phyloP scores from a whole-genome alignment of 2,329 filamentous ascomycete genomes.

The Aspergillus quadricinctus region DNA sequence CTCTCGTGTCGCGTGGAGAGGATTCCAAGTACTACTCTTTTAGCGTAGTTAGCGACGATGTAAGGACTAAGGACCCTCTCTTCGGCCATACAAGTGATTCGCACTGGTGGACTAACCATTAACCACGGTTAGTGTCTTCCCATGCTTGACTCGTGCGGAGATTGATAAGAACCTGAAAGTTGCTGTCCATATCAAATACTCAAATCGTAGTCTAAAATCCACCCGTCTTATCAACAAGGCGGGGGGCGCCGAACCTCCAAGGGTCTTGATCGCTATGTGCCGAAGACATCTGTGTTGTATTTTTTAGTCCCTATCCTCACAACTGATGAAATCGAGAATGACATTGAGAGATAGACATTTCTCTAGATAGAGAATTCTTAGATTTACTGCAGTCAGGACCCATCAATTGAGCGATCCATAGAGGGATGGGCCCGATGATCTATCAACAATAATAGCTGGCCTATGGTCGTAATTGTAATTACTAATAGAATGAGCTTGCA shows the following conservation, averaged over 20 bases:
- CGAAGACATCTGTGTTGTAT: not conserved
- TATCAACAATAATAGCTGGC: no score
- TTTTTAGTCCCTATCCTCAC: not conserved
- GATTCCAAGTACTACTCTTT: not conserved
- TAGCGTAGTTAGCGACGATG: not conserved
- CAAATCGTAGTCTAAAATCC: no score
- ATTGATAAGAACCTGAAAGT: not conserved
- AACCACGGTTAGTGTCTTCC: not conserved
- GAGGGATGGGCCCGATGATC: no score
- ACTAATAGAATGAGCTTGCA: no score
- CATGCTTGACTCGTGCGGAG: not conserved
- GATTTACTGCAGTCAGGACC: no score
- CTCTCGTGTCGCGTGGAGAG: slow-evolving; percentile 1
- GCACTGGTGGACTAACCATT: not conserved
- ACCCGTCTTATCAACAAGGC: slow-evolving; percentile 5
- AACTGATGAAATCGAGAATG: not conserved
- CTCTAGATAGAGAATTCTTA: no score
- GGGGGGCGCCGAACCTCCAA: slow-evolving; percentile 4
- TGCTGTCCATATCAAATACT: no score
- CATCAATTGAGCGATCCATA: no score
- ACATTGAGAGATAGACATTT: not conserved
- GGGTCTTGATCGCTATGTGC: slow-evolving; percentile 4
- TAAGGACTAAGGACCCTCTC: no score
- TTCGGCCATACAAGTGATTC: not conserved
- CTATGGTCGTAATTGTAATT: no score